Evolutionary conservation across 495 filamentous ascomycete genomes (phyloP), one percentile per base, ranked within the genome.

Genomic region (Xylaria scruposa): DNA sequence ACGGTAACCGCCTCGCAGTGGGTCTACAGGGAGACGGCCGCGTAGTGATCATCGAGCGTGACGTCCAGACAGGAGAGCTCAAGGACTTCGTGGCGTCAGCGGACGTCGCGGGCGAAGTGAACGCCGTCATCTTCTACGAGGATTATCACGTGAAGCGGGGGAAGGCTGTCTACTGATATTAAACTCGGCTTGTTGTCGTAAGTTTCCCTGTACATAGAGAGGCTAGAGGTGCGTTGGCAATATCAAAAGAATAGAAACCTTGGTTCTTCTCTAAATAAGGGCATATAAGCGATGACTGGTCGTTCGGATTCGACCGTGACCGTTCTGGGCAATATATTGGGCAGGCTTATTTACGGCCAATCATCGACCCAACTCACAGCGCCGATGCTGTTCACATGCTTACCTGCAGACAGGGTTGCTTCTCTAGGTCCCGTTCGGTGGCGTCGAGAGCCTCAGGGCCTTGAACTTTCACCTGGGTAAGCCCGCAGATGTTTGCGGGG

Each of bases 61-160:
- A 92, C 78, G 78, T 80, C 3, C 71, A 74, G 49, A 89, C 86
- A 0, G 91, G 91, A 0, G 71, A 83, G 58, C 76, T 93, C 67
- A 86, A 84, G 31, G 84, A 88, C 63, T 80, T 82, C 67, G 76
- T 87, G 2, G 89, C 85, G 15, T 73, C 81, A 68, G 76, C 87
- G 9, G 82, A 85, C 49, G 73, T 86, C 33, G 72, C 84, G 66
- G 89, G 88, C 29, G 75, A 83, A 63, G 78, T 91, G 66, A 91
- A 86, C 60, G 85, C 86, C 76, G 86, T 90, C 21, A 83, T 91
- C 70, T 93, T 90, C 84, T 85, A 85, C 67, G 89, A 93, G 79
- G 85, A 81, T 9, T 70, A 74, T 61, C 70, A 71, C 68, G 73
- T 69, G 36, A 42, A 59, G 68, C 70, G 70, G 51, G 17, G 68